These are phyloP conservation scores for Babjeviella inositovora DNA, from an alignment of 805 yeast genomes.

Conservation along the genomic window DNA sequence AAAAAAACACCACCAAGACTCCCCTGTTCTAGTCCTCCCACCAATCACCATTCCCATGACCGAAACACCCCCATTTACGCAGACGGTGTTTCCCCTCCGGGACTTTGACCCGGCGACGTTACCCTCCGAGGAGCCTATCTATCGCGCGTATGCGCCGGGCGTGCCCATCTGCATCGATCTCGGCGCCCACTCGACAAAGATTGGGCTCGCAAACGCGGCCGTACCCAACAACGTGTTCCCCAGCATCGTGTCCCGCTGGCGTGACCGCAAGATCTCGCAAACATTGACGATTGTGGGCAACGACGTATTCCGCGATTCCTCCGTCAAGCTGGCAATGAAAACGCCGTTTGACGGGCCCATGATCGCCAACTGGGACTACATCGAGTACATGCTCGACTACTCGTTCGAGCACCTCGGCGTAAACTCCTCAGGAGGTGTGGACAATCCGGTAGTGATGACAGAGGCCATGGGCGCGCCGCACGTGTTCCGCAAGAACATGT, in stretches of 20 bases:
- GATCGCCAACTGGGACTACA: constrained; percentile 84
- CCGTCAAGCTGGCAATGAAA: constrained; percentile 50
- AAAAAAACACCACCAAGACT: no score
- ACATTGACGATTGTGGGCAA: constrained; percentile 67
- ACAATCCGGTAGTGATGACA: constrained; percentile 68
- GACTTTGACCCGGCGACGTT: constrained; percentile 18
- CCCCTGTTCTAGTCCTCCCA: no score
- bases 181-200: constrained; percentile 47
- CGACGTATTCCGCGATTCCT: constrained; percentile 59
- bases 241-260: constrained; percentile 48
- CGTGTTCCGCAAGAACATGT: constrained; percentile 57
- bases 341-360: constrained; percentile 81
- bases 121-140: constrained; percentile 33
- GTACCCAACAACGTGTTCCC: constrained; percentile 55
- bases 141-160: constrained; percentile 26
- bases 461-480: constrained; percentile 64
- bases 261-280: constrained; percentile 58
- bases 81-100: constrained; percentile 19
- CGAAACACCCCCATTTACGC: no score
- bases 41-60: no score
- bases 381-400: constrained; percentile 74
- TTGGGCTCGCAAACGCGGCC: constrained; percentile 33
- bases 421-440: constrained; percentile 28
- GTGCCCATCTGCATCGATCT: constrained; percentile 82
- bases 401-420: constrained; percentile 71